These are phyloP conservation scores for Cyclocybe cylindracea DNA, from an alignment of 768 basidiomycete species.

Conservation along the genomic window DNA sequence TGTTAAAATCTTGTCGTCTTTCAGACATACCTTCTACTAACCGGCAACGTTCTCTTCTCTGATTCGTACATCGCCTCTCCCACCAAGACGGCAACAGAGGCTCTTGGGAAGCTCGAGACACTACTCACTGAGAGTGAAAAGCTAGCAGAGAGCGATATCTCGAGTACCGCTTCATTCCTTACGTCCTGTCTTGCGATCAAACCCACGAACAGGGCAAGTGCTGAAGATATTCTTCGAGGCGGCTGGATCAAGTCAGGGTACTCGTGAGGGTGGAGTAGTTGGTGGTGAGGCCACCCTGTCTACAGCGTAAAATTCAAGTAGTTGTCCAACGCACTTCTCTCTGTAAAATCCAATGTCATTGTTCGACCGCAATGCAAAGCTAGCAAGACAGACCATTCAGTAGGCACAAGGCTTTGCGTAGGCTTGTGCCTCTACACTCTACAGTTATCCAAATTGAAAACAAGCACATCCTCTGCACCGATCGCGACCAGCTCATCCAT, in stretches of 20 bases:
- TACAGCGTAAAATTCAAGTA: too few species aligned
- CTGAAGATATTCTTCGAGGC: slow-evolving; percentile 4
- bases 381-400: background rate
- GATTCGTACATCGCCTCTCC: slow-evolving; percentile 11
- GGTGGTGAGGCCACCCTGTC: too few species aligned
- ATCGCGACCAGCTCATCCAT: slow-evolving; percentile 86
- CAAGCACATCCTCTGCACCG: slow-evolving; percentile 90
- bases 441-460: slow-evolving; percentile 92
- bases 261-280: slow-evolving; percentile 8
- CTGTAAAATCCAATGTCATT: too few species aligned
- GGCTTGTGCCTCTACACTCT: slow-evolving; percentile 57
- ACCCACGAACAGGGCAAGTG: background rate
- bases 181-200: slow-evolving; percentile 11
- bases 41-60: slow-evolving; percentile 10
- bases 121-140: slow-evolving; percentile 10
- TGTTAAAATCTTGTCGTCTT: background rate
- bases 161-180: slow-evolving; percentile 3
- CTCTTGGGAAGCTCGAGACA: slow-evolving; percentile 5
- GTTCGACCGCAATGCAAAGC: background rate
- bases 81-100: slow-evolving; percentile 6
- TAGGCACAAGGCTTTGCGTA: background rate
- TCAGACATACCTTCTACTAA: slow-evolving; percentile 11
- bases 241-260: slow-evolving; percentile 10
- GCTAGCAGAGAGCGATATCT: slow-evolving; percentile 5
- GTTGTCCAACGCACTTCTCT: too few species aligned